phyloP scores from a whole-genome alignment of 495 filamentous ascomycete species.

The Venustampulla echinocandica region DNA sequence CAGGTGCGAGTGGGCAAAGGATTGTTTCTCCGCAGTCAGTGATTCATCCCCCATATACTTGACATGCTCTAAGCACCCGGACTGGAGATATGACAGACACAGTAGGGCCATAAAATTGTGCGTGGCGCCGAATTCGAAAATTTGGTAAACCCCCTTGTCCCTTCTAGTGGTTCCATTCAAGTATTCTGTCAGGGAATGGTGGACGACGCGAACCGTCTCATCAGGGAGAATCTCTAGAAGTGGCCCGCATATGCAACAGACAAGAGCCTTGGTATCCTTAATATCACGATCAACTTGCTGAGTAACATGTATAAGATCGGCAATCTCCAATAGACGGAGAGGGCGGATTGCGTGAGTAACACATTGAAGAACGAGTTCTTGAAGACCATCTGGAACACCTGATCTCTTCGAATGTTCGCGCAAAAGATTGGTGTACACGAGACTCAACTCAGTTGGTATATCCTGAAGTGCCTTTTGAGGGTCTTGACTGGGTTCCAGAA shows the following conservation, averaged over 20 bases:
- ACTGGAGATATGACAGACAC: constrained; percentile 21
- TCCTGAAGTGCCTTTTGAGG: neutral
- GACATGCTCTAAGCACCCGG: no score
- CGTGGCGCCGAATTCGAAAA: constrained; percentile 23
- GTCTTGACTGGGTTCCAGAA: constrained; percentile 25
- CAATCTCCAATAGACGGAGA: constrained; percentile 41
- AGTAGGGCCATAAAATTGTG: constrained; percentile 22
- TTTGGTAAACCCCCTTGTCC: constrained; percentile 20
- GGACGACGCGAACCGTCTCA: constrained; percentile 40
- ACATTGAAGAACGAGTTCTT: constrained; percentile 37
- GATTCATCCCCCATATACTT: no score
- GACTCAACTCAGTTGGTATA: constrained; percentile 32
- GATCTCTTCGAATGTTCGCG: constrained; percentile 31
- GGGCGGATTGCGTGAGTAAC: constrained; percentile 42
- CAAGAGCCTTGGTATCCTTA: constrained; percentile 22
- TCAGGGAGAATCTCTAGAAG: constrained; percentile 41
- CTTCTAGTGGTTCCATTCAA: neutral
- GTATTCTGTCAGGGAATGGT: constrained; percentile 48
- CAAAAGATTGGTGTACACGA: constrained; percentile 39
- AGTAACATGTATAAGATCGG: constrained; percentile 29
- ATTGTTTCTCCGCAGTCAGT: no score
- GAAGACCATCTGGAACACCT: constrained; percentile 30
- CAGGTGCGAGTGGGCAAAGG: neutral
- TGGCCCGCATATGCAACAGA: constrained; percentile 35
- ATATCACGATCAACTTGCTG: constrained; percentile 6